Conservation (phyloP, 1,139 yeast genomes). For the Suhomyces anneliseae region DNA sequence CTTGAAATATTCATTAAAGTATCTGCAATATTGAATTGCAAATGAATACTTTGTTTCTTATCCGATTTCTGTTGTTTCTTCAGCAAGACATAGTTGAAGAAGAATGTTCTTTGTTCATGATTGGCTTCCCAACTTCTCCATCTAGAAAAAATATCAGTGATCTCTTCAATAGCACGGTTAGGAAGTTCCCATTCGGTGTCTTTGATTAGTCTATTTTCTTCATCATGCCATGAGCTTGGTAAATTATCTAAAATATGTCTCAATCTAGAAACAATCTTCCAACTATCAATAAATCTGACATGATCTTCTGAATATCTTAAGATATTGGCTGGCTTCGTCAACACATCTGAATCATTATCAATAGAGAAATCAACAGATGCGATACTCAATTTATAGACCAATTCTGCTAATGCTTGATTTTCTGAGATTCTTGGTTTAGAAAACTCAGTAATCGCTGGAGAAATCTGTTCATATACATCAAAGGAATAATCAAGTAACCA, state of each 20-base stretch:
- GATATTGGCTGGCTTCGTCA: slow-evolving; percentile 85
- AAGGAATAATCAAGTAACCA: slow-evolving; percentile 37
- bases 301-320: slow-evolving; percentile 71
- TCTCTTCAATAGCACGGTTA: slow-evolving; percentile 51
- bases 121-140: slow-evolving; percentile 92
- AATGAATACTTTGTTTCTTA: slow-evolving; percentile 1
- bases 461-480: slow-evolving; percentile 18
- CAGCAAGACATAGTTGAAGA: slow-evolving; percentile 47
- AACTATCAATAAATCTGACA: slow-evolving; percentile 76
- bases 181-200: slow-evolving; percentile 43
- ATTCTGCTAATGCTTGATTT: slow-evolving; percentile 32
- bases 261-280: slow-evolving; percentile 80
- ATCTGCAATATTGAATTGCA: slow-evolving; percentile 7
- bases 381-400: slow-evolving; percentile 56
- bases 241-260: slow-evolving; percentile 67
- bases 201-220: slow-evolving; percentile 23
- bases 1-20: slow-evolving; percentile 8
- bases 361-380: slow-evolving; percentile 64
- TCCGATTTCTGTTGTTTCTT: slow-evolving; percentile 3
- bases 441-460: slow-evolving; percentile 24
- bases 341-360: slow-evolving; percentile 82
- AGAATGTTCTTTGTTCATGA: slow-evolving; percentile 47
- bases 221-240: slow-evolving; percentile 53
- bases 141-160: slow-evolving; percentile 58
- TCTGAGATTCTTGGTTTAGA: slow-evolving; percentile 16